These are phyloP conservation scores for Plasmodium vivax DNA, from an alignment of 169 alveolate genomes.

Conservation along the genomic window DNA sequence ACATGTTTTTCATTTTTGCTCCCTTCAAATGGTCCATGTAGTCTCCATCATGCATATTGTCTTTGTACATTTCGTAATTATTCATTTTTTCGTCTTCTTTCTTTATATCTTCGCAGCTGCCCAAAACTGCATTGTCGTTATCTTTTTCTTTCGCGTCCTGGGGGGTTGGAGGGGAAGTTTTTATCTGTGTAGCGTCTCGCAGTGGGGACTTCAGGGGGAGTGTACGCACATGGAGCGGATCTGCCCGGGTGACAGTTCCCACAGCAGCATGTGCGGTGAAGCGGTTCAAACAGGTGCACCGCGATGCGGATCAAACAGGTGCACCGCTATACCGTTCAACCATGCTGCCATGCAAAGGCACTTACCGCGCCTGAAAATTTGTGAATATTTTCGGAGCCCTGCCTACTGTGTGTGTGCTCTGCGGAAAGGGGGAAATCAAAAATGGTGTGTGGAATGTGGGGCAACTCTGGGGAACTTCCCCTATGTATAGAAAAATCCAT, in stretches of 20 bases:
- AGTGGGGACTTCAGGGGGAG: no score
- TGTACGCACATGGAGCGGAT: no score
- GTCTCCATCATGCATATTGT: slow-evolving; percentile 29
- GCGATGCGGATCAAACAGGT: not conserved
- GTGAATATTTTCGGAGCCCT: slow-evolving; percentile 42
- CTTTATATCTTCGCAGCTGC: slow-evolving; percentile 30
- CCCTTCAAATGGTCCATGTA: slow-evolving; percentile 25
- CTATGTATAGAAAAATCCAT: not conserved
- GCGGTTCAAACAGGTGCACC: not conserved
- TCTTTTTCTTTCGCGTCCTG: slow-evolving; percentile 23
- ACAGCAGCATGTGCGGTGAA: not conserved
- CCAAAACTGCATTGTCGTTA: slow-evolving; percentile 12
- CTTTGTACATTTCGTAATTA: slow-evolving; percentile 55
- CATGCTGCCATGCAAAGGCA: not conserved
- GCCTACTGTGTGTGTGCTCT: slow-evolving; percentile 46
- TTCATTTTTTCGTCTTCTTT: slow-evolving; percentile 40
- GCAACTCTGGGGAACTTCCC: not conserved
- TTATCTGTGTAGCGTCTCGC: not conserved
- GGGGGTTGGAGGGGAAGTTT: not conserved
- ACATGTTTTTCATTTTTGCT: slow-evolving; percentile 29
- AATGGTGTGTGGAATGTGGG: not conserved
- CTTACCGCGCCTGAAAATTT: slow-evolving; percentile 15
- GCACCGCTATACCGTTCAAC: not conserved
- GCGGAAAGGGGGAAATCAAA: not conserved
- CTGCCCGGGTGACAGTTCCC: not conserved